Percentiles rank a stretch among this genome's conserved stretches.
phyloP scores from a whole-genome alignment of 169 alveolate species.

The Condylostoma magnum region DNA sequence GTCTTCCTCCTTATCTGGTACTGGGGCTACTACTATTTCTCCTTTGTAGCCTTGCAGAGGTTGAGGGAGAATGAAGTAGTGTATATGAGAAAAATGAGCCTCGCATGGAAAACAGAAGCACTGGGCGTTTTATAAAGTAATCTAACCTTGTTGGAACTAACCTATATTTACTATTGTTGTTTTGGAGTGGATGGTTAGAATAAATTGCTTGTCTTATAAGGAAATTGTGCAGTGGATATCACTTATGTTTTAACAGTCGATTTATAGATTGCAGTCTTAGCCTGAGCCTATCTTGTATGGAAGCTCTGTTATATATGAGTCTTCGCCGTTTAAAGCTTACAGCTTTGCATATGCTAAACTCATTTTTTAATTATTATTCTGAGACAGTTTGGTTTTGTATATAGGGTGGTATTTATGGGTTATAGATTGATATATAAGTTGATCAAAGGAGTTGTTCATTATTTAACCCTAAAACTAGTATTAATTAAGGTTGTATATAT shows the following conservation, averaged over 20 bases:
- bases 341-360: conserved; percentile 26
- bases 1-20: conserved; percentile 15
- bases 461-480: too few relatives aligned
- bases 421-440: too few relatives aligned
- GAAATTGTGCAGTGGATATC: conserved; percentile 3
- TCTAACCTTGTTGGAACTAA: neutral
- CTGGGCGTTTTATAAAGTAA: neutral
- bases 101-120: conserved; percentile 24
- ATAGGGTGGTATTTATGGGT: too few relatives aligned
- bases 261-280: neutral
- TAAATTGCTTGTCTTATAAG: conserved; percentile 1
- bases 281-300: conserved; percentile 28
- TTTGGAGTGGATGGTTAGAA: neutral
- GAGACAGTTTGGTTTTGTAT: too few relatives aligned
- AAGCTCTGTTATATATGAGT: neutral
- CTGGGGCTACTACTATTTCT: conserved; percentile 23
- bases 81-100: neutral
- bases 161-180: conserved; percentile 15
- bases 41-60: conserved; percentile 7
- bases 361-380: neutral
- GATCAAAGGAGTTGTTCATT: too few relatives aligned
- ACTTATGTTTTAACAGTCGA: neutral
- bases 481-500: too few relatives aligned
- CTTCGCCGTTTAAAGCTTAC: conserved; percentile 15
- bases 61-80: conserved; percentile 23